Conservation (phyloP, 805 yeast species). For the Schwanniomyces occidentalis region DNA sequence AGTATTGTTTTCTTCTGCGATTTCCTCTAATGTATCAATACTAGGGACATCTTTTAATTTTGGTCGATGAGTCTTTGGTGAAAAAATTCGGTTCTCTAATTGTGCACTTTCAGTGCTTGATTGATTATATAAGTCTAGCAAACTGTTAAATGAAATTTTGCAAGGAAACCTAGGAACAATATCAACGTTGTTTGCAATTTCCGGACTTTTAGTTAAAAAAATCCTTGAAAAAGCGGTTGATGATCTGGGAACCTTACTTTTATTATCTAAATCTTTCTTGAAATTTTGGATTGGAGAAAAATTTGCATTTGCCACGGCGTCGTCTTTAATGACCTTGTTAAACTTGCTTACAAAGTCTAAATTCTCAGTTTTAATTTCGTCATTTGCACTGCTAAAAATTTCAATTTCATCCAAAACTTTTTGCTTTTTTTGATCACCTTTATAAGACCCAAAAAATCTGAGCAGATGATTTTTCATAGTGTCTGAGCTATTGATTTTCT, state of each 20-base stretch:
- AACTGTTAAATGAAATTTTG: not conserved
- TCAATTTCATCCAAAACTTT: no score
- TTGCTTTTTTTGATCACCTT: no score
- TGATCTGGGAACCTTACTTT: slow-evolving; percentile 4
- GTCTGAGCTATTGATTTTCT: no score
- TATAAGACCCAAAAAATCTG: no score
- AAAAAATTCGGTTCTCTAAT: slow-evolving; percentile 24
- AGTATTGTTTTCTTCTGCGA: not conserved
- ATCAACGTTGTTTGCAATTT: not conserved
- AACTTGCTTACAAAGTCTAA: no score
- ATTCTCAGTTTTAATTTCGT: no score
- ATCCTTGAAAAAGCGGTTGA: slow-evolving; percentile 1
- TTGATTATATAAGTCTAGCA: slow-evolving; percentile 5
- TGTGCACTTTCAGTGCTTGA: slow-evolving; percentile 13
- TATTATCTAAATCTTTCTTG: slow-evolving; percentile 3
- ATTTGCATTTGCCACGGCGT: no score
- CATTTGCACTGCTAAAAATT: no score
- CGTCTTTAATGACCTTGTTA: no score
- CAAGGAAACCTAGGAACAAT: not conserved
- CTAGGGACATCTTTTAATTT: slow-evolving; percentile 20
- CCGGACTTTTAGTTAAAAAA: not conserved
- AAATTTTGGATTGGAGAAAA: slow-evolving; percentile 3
- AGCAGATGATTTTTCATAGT: no score
- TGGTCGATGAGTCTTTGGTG: slow-evolving; percentile 27
- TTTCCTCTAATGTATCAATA: slow-evolving; percentile 12